Percentiles rank a stretch among this genome's conserved stretches.
These are phyloP conservation scores for Panicum miliaceum DNA, from an alignment of 176 grass and related monocot genomes.

Conservation along the genomic window DNA sequence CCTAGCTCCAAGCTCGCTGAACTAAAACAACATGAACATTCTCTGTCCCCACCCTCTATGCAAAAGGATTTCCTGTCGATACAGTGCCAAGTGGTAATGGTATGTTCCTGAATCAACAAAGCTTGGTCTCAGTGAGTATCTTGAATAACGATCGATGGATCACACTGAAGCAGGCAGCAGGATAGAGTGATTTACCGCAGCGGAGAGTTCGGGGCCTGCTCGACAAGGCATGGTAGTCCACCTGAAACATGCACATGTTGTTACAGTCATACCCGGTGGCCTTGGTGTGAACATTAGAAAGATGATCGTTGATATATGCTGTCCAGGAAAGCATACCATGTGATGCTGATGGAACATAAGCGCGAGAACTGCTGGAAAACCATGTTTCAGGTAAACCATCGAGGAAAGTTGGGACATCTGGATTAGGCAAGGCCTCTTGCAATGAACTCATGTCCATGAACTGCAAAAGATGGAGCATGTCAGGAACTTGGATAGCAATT, in stretches of 20 bases:
- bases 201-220: conserved; percentile 53
- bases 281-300: conserved; percentile 12
- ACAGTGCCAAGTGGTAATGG: conserved; percentile 35
- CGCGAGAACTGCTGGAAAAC: conserved; percentile 55
- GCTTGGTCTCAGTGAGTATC: background rate
- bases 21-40: conserved; percentile 24
- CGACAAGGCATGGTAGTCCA: conserved; percentile 50
- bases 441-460: conserved; percentile 63
- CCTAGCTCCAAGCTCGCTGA: too few relatives aligned
- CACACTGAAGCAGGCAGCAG: conserved; percentile 1
- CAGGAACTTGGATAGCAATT: conserved; percentile 28
- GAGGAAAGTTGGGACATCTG: conserved; percentile 49
- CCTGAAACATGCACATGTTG: conserved; percentile 44
- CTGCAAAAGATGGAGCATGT: conserved; percentile 48
- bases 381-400: conserved; percentile 63
- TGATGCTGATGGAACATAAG: conserved; percentile 44
- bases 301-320: conserved; percentile 15
- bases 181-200: conserved; percentile 59
- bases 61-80: conserved; percentile 80
- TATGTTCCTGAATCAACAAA: too few relatives aligned
- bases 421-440: conserved; percentile 53
- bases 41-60: conserved; percentile 42
- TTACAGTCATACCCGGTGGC: conserved; percentile 1
- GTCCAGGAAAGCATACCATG: conserved; percentile 57
- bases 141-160: background rate